Evolutionary conservation across 2,329 filamentous ascomycete species (phyloP), one percentile per base, ranked within the genome.

Genomic region (Cladophialophora immunda): DNA sequence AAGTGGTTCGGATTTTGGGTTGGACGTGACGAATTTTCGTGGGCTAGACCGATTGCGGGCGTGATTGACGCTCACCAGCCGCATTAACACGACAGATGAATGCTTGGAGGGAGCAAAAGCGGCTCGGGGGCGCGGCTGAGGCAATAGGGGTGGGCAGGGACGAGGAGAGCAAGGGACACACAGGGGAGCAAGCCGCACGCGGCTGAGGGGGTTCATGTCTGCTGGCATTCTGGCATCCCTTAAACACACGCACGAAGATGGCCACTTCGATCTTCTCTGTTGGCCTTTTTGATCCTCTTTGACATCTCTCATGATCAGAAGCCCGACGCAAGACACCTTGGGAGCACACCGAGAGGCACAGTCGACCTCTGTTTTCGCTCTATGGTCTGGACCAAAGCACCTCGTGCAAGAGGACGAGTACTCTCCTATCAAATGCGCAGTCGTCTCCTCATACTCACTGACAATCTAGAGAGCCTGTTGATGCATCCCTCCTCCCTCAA

Each of bases 71-170:
- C 29, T 27, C 34, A 25, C 36, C 36, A 38, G 27, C 56, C 57
- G 36, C 50, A 30, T 34, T 34, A 30, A 53, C 45, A 56, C 58
- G 47, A 50, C 38, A 36, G 34, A 25, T 15, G 36, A 36, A 30
- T 22, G 62, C 45, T 54, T 64, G 62, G 55, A 59, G 36, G 25
- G 38, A 41, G 27, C 25, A 19, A 60, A 30, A 4, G 57, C 57
- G 63, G 57, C 63, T 60, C 4, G 25, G 27, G 5, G 8, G 47
- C 38, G 63, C 56, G 63, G 63, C 63, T 65, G 63, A 65, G 17
- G 50, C 19, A 3, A 13, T 5, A 3, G 45, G 45, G 13, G 41
- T 45, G 38, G n/a, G 11, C 13, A 50, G 27, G 8, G 9, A 15
- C 22, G 38, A 34, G 38, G 19, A 34, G 38, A 29, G 19, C 17